Base-by-base conservation (phyloP, 2,329 filamentous ascomycete genomes). In the Aspergillus floridensis region DNA sequence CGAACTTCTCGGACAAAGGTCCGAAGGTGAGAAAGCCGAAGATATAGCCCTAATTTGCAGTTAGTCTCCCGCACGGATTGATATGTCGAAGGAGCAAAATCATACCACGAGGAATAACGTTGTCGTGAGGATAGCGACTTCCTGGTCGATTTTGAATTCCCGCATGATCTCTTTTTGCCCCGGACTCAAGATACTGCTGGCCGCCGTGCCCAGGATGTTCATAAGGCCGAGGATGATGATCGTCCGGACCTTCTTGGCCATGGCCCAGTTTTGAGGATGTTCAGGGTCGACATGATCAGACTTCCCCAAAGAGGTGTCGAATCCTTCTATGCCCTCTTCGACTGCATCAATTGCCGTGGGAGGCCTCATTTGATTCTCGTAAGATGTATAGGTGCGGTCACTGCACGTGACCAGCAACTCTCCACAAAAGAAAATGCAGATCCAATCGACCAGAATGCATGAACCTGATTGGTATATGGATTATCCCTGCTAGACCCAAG, bases 21-120 rank as follows among this genome's bases (percentile, higher is more conserved):
- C 82, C 82, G 60, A 84, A 84, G 31, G 79, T 77, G 59, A 81
- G 78, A 31, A 79, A 76, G 4, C 82, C 82, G 24, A 84, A 77
- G 3, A 56, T 52, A 32, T 51, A 59, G 24, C 57, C 57, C 52
- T 58, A 48, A 32, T 12, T 6, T 8, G 12, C 26, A 7, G 16
- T 24, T 0, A 54, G 22, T 54, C 19, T 35, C 14, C 32, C 11
- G 35, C 8, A n/a, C 16, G 16, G 10, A 21, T 3, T 3, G 16
- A 35, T 8, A 19, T 16, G 6, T 31, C 16, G 21, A 3, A 1
- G 38, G 1, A 35, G 38, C 12, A 44, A 2, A 19, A n/a, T 24
- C 26, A 11, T 52, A 57, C 55, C 6, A 57, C 55, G 14, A 57
- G n/a, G 19, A 57, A 57, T 44, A 52, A 22, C 10, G 31, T 51